Conservation (phyloP, 2,329 filamentous ascomycete species). For the Lasiodiplodia sp. region DNA sequence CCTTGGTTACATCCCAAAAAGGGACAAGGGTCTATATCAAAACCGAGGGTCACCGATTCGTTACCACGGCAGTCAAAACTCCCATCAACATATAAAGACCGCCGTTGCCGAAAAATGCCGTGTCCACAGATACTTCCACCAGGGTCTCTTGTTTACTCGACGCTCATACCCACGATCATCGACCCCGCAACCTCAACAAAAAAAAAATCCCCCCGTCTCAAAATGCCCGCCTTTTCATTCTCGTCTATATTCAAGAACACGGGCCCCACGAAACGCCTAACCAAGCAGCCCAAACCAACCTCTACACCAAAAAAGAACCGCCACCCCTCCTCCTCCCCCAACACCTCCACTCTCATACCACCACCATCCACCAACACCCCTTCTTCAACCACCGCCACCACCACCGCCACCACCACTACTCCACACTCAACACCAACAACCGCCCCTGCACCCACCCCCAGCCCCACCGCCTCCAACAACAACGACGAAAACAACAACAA, state of each 20-base stretch:
- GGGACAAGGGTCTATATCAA: neutral
- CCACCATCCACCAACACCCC: neutral
- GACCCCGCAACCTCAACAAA: too few relatives aligned
- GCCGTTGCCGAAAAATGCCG: neutral
- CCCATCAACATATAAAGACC: neutral
- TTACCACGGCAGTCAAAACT: neutral
- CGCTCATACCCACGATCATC: too few relatives aligned
- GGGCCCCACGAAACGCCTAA: too few relatives aligned
- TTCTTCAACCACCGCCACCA: neutral
- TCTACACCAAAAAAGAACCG: neutral
- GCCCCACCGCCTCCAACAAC: neutral
- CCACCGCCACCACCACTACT: neutral
- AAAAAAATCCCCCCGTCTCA: neutral
- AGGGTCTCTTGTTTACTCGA: neutral
- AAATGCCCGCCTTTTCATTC: neutral
- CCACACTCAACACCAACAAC: neutral
- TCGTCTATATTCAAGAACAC: too few relatives aligned
- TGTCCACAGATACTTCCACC: too few relatives aligned
- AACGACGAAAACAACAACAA: neutral
- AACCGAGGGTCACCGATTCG: neutral
- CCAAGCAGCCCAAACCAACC: neutral
- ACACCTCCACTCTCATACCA: too few relatives aligned
- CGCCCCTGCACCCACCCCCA: neutral
- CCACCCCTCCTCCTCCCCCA: neutral
- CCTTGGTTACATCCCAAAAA: neutral